Evolutionary conservation across 331 rosid genomes (phyloP).

Genomic region (Cydonia oblonga): DNA sequence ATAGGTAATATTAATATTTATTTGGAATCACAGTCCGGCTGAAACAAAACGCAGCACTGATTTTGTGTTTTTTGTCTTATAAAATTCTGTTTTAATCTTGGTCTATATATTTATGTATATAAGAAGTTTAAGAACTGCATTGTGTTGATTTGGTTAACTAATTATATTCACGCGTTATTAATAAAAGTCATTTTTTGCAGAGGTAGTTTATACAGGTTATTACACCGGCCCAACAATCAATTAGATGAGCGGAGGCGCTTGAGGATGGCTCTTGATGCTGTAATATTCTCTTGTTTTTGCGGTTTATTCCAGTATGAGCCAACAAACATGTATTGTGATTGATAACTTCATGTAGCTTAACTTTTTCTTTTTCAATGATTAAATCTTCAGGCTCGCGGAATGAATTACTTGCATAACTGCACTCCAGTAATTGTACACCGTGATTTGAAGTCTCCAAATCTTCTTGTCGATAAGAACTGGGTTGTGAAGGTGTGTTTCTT

Average conservation of each 20-base stretch:
- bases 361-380: constrained; percentile 11
- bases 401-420: constrained; percentile 93
- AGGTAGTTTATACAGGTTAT: constrained; percentile 89
- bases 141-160: neutral
- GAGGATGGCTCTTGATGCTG: constrained; percentile 93
- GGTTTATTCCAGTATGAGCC: constrained; percentile 15
- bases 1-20: no score
- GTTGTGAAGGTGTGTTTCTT: constrained; percentile 68
- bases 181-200: constrained; percentile 41
- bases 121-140: neutral
- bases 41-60: neutral
- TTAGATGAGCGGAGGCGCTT: constrained; percentile 73
- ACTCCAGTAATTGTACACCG: constrained; percentile 92
- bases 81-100: neutral
- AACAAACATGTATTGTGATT: neutral
- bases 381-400: constrained; percentile 81
- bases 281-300: constrained; percentile 26
- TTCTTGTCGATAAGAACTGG: constrained; percentile 95
- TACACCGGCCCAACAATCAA: constrained; percentile 88
- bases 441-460: constrained; percentile 97
- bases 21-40: neutral
- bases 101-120: neutral
- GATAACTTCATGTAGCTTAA: constrained; percentile 4
- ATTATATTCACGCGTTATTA: neutral
- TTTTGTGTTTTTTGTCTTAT: neutral